These are phyloP conservation scores for Eimeria maxima DNA, from an alignment of 169 alveolate species.

Conservation along the genomic window DNA sequence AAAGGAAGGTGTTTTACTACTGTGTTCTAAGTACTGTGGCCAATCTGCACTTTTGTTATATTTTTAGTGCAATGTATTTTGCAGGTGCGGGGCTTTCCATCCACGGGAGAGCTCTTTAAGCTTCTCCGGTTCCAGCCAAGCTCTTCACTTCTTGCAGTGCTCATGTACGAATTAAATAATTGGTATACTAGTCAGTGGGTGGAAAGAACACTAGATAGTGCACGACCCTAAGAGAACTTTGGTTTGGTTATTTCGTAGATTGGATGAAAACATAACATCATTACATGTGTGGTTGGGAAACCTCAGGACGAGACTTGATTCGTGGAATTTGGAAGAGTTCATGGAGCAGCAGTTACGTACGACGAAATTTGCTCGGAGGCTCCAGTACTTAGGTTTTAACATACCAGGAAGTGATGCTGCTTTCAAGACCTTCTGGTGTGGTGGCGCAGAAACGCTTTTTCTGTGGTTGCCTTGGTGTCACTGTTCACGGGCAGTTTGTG, in stretches of 20 bases:
- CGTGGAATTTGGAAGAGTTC: slow-evolving; percentile 61
- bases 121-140: slow-evolving; percentile 70
- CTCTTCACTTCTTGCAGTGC: slow-evolving; percentile 72
- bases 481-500: background rate
- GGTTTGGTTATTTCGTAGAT: too few relatives aligned
- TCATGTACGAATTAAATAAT: background rate
- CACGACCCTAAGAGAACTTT: too few relatives aligned
- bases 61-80: background rate
- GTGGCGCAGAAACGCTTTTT: background rate
- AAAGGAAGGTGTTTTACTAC: background rate
- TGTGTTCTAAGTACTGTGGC: background rate
- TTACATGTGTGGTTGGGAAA: background rate
- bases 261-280: too few relatives aligned
- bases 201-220: background rate
- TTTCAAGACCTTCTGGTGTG: slow-evolving; percentile 72
- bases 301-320: slow-evolving; percentile 42
- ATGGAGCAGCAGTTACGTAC: slow-evolving; percentile 51
- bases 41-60: background rate
- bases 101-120: slow-evolving; percentile 61
- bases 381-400: slow-evolving; percentile 39
- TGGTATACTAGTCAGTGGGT: background rate
- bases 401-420: slow-evolving; percentile 57
- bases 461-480: background rate
- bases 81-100: slow-evolving; percentile 73
- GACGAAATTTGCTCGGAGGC: slow-evolving; percentile 36